Percentiles rank a stretch among this genome's conserved stretches.
These are phyloP conservation scores for Penicillium atrosanguineum DNA, from an alignment of 495 filamentous ascomycete genomes.

Conservation along the genomic window DNA sequence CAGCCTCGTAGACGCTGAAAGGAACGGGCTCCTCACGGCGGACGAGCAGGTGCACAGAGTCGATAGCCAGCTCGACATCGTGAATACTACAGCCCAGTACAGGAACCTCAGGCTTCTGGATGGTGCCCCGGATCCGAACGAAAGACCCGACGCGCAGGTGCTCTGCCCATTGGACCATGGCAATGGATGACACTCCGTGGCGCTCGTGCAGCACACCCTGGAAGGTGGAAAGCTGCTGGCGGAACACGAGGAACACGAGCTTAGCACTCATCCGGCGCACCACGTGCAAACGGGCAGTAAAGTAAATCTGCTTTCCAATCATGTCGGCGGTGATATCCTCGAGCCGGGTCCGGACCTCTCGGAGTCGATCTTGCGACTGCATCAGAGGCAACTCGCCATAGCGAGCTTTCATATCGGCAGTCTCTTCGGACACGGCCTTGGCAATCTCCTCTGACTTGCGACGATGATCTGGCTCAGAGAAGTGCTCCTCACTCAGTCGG, in stretches of 20 bases:
- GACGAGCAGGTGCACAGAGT: constrained; percentile 53
- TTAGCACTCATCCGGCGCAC: constrained; percentile 82
- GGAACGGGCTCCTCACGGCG: constrained; percentile 56
- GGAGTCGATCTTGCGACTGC: constrained; percentile 40
- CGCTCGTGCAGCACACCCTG: constrained; percentile 67
- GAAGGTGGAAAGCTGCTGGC: constrained; percentile 73
- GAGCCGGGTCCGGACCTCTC: constrained; percentile 46
- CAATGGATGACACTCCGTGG: constrained; percentile 51
- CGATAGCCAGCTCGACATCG: constrained; percentile 50
- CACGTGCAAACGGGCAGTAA: constrained; percentile 83
- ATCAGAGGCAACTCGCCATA: constrained; percentile 60
- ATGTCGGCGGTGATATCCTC: constrained; percentile 52
- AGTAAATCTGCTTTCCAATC: constrained; percentile 65
- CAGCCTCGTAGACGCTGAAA: constrained; percentile 64
- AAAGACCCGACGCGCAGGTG: constrained; percentile 66
- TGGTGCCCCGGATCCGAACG: constrained; percentile 61
- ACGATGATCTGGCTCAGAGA: constrained; percentile 46
- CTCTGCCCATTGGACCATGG: constrained; percentile 67
- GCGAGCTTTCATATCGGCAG: constrained; percentile 53
- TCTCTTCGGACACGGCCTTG: constrained; percentile 35
- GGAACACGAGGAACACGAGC: constrained; percentile 84
- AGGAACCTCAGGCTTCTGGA: constrained; percentile 58
- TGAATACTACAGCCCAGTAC: constrained; percentile 57
- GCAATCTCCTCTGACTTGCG: constrained; percentile 44
- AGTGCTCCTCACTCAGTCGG: constrained; percentile 51